Evolutionary conservation across 1,284 basidiomycete genomes (phyloP).

Genomic region (Waitea zeae): DNA sequence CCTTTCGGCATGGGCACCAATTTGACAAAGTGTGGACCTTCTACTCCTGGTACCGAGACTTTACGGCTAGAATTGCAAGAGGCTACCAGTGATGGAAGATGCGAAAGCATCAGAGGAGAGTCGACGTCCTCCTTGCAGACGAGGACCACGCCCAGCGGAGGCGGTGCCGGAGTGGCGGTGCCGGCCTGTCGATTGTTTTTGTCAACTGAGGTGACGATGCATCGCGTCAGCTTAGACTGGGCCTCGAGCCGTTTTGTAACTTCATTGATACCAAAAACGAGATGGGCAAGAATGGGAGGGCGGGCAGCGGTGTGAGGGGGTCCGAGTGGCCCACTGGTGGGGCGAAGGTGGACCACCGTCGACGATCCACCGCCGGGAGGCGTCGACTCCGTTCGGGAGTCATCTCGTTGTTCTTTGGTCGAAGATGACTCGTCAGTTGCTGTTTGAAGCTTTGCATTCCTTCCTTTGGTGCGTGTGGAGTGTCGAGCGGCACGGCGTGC

Average conservation of each 20-base stretch:
- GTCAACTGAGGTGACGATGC: no score
- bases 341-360: no score
- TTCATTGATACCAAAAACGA: constrained; percentile 63
- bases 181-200: no score
- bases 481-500: no score
- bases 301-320: neutral
- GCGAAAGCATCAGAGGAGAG: constrained; percentile 50
- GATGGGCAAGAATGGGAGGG: constrained; percentile 31
- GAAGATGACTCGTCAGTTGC: no score
- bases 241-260: constrained; percentile 62
- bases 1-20: constrained; percentile 59
- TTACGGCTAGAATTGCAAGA: constrained; percentile 32
- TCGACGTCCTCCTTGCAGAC: constrained; percentile 60
- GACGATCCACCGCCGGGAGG: no score
- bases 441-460: constrained; percentile 9
- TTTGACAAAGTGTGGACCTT: constrained; percentile 17
- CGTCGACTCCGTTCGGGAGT: no score
- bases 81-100: constrained; percentile 58
- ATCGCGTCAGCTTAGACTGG: constrained; percentile 19
- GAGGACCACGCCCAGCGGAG: constrained; percentile 29
- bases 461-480: no score
- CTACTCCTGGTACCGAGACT: neutral
- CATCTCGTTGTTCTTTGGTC: no score
- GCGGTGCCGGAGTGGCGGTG: no score
- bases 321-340: neutral